A percentile compares a stretch with the other conserved stretches of the same genome.
phyloP scores from a whole-genome alignment of 805 yeast genomes.

The Lipomyces sp. region DNA sequence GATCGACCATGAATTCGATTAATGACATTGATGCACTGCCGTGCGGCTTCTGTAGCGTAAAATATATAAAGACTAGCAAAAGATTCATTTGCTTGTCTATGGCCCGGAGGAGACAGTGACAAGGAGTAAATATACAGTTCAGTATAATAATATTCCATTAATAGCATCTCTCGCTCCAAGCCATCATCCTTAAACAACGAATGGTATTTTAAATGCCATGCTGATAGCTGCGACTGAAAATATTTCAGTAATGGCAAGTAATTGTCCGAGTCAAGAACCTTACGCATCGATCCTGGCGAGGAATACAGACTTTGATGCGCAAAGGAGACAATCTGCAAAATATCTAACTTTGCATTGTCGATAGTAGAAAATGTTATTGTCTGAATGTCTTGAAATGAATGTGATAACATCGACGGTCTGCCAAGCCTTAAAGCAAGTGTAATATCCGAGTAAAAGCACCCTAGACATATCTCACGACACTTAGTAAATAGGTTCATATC shows the following conservation, averaged over 20 bases:
- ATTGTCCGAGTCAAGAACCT: slow-evolving; percentile 36
- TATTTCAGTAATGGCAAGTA: slow-evolving; percentile 69
- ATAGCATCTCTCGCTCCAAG: slow-evolving; percentile 65
- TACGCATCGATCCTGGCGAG: slow-evolving; percentile 38
- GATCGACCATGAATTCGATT: slow-evolving; percentile 60
- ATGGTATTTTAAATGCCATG: slow-evolving; percentile 69
- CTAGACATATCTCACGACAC: slow-evolving; percentile 69
- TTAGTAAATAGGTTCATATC: slow-evolving; percentile 77
- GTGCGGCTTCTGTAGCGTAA: slow-evolving; percentile 78
- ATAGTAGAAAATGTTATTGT: slow-evolving; percentile 52
- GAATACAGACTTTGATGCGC: slow-evolving; percentile 83
- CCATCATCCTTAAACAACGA: slow-evolving; percentile 46
- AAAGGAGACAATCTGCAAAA: slow-evolving; percentile 71
- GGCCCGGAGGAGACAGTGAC: slow-evolving; percentile 56
- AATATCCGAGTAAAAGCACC: slow-evolving; percentile 81
- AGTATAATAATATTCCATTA: slow-evolving; percentile 81
- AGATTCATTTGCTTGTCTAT: slow-evolving; percentile 41
- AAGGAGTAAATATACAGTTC: slow-evolving; percentile 79
- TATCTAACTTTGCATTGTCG: slow-evolving; percentile 76
- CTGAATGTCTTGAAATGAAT: slow-evolving; percentile 56
- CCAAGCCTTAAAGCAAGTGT: slow-evolving; percentile 78
- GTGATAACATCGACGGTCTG: slow-evolving; percentile 71
- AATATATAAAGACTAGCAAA: slow-evolving; percentile 76
- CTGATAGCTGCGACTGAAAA: slow-evolving; percentile 69
- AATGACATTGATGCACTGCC: slow-evolving; percentile 69